These are phyloP conservation scores for Ascochyta fabae DNA, from an alignment of 2,329 filamentous ascomycete genomes.

Conservation along the genomic window DNA sequence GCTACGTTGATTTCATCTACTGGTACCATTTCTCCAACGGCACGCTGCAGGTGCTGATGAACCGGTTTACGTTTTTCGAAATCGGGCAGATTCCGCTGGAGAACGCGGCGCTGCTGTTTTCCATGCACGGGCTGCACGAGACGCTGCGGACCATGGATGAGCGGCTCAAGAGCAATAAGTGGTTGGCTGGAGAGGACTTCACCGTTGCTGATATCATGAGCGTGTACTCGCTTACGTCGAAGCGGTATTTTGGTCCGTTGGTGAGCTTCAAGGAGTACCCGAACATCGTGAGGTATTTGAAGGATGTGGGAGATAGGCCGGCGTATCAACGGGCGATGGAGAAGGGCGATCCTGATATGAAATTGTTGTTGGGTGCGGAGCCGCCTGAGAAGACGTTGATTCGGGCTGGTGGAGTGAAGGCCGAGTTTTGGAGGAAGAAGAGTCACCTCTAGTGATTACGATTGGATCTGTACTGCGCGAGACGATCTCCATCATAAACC, in stretches of 20 bases:
- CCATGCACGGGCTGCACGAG: conserved; percentile 38
- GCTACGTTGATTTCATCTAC: conserved; percentile 66
- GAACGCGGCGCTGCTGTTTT: conserved; percentile 22
- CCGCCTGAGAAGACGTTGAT: conserved; percentile 24
- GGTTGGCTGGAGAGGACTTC: conserved; percentile 65
- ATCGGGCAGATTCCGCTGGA: conserved; percentile 31
- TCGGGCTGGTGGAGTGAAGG: conserved; percentile 20
- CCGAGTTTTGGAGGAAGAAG: conserved; percentile 27
- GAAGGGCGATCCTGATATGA: conserved; percentile 56
- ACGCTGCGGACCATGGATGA: conserved; percentile 55
- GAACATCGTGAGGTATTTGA: conserved; percentile 28
- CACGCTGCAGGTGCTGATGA: conserved; percentile 46
- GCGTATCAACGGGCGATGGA: conserved; percentile 57
- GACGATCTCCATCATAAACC: neutral
- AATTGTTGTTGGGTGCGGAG: conserved; percentile 30
- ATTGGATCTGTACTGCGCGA: neutral
- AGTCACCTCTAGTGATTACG: neutral
- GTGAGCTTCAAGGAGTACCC: conserved; percentile 22
- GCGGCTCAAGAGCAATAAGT: conserved; percentile 55
- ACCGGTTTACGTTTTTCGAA: conserved; percentile 36
- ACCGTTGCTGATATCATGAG: conserved; percentile 70
- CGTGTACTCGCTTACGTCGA: conserved; percentile 66
- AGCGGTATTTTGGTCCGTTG: conserved; percentile 57
- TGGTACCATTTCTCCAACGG: conserved; percentile 64
- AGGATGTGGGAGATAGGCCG: conserved; percentile 22